Base-by-base conservation (phyloP, 176 grass and related monocot species). In the Lolium perenne region DNA sequence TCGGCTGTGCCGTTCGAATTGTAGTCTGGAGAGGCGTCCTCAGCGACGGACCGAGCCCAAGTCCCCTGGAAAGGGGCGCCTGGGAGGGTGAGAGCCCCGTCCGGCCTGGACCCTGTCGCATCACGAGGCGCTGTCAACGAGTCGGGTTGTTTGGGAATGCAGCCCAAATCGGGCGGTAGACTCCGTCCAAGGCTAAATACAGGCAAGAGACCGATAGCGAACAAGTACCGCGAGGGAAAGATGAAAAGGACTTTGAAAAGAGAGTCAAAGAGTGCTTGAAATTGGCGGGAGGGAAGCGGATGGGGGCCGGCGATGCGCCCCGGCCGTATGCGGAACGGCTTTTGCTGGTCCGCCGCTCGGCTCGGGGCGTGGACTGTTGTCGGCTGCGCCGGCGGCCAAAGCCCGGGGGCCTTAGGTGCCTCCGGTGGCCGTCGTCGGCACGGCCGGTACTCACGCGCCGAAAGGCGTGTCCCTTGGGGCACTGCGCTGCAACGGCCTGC, bases 221-320 rank as follows among this genome's bases (percentile, higher is more conserved):
- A 92, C 91, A 92, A 89, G 87, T 92, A 92, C 80, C 80, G 75
- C 67, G 66, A 92, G 87, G 87, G 83, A 92, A 92, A 92, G 91
- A 89, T 92, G 87, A 92, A 92, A 92, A 92, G 84, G 87, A 92
- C 91, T 89, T 92, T 92, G 48, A 73, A 92, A 92, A 92, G 90
- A 92, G 86, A 92, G 90, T 89, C 83, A 92, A 92, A 92, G 72
- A 92, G 90, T 92, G 83, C 90, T 86, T 92, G 86, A 89, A 92
- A 89, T 92, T 92, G 86, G 78, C 82, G 72, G 78, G 88, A 88
- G 86, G 88, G 92, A 93, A 91, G 88, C 91, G 88, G 88, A 90
- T 93, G 88, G 88, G 88, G 91, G 91, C 75, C 71, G 91, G 87
- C 87, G 92, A 86, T 87, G 86, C 82, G 64, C 50, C 82, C 46